These are phyloP conservation scores for Mitragyna speciosa DNA, from an alignment of 257 asterid genomes.

Conservation along the genomic window DNA sequence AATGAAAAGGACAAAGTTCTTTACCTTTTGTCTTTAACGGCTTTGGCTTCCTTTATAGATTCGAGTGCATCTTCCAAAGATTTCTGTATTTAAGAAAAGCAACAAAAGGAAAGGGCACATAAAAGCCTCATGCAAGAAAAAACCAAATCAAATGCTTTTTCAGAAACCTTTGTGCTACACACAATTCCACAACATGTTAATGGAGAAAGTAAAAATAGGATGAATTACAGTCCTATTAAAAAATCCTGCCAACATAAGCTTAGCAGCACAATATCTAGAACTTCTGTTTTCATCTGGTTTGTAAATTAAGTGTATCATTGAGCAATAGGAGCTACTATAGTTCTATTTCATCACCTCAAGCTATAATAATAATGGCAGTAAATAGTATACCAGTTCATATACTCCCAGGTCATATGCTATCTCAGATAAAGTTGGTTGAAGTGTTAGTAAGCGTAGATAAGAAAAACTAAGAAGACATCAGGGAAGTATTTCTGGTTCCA, in stretches of 20 bases:
- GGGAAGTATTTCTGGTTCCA: neutral
- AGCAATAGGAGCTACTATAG: too few species aligned
- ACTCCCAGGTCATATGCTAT: neutral
- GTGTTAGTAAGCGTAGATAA: neutral
- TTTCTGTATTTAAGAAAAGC: conserved; percentile 46
- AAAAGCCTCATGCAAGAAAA: neutral
- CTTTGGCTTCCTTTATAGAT: conserved; percentile 64
- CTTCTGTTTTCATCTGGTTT: too few species aligned
- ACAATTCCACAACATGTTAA: neutral
- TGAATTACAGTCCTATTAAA: neutral
- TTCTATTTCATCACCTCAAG: too few species aligned
- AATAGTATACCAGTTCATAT: neutral
- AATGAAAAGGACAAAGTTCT: neutral
- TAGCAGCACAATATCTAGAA: too few species aligned
- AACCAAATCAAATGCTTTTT: neutral
- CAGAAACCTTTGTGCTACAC: neutral
- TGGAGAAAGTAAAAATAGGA: neutral
- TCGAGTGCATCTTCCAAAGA: conserved; percentile 85
- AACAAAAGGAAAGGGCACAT: neutral
- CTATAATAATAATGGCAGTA: neutral
- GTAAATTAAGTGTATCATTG: too few species aligned
- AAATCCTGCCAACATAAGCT: neutral
- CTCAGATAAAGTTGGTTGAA: neutral
- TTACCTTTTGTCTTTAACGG: conserved; percentile 37
- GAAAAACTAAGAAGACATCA: neutral